Percentiles rank a stretch among this genome's conserved stretches.
phyloP scores from a whole-genome alignment of 1,284 basidiomycete species.

The Neonothopanus nambi region DNA sequence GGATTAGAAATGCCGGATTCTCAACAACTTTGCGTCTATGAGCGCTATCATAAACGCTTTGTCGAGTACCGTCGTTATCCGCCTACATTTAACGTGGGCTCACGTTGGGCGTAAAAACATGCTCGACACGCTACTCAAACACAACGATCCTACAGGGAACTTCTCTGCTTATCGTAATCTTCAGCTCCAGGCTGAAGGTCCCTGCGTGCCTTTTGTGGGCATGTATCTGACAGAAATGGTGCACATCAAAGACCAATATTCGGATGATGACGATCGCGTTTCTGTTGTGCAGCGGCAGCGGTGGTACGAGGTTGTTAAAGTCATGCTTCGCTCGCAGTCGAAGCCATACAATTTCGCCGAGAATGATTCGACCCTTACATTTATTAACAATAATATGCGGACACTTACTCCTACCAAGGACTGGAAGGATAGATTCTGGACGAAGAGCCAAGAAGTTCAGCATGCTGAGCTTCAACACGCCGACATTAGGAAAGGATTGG shows the following conservation, averaged over 20 bases:
- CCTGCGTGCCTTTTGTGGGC: constrained; percentile 67
- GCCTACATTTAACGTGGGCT: constrained; percentile 68
- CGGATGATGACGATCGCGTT: constrained; percentile 42
- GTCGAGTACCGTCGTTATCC: constrained; percentile 55
- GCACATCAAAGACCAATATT: constrained; percentile 54
- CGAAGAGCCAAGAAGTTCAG: constrained; percentile 59
- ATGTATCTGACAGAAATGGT: constrained; percentile 64
- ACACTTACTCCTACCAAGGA: constrained; percentile 32
- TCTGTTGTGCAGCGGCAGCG: constrained; percentile 56
- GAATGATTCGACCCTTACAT: constrained; percentile 45
- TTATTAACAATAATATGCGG: constrained; percentile 48
- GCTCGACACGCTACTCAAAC: constrained; percentile 51
- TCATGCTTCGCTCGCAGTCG: constrained; percentile 60
- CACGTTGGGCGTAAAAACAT: constrained; percentile 52
- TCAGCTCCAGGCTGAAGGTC: constrained; percentile 51
- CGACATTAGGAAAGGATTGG: constrained; percentile 61
- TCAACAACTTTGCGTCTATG: constrained; percentile 71
- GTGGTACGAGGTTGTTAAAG: constrained; percentile 54
- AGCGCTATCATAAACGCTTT: constrained; percentile 65
- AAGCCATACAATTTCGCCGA: constrained; percentile 51
- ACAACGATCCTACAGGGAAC: constrained; percentile 58
- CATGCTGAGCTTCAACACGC: constrained; percentile 57
- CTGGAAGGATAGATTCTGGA: constrained; percentile 55
- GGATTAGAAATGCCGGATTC: constrained; percentile 64
- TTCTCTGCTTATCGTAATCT: constrained; percentile 58